A percentile compares a stretch with the other conserved stretches of the same genome.
phyloP scores from a whole-genome alignment of 2,329 filamentous ascomycete species.

The Fusarium dimerum region DNA sequence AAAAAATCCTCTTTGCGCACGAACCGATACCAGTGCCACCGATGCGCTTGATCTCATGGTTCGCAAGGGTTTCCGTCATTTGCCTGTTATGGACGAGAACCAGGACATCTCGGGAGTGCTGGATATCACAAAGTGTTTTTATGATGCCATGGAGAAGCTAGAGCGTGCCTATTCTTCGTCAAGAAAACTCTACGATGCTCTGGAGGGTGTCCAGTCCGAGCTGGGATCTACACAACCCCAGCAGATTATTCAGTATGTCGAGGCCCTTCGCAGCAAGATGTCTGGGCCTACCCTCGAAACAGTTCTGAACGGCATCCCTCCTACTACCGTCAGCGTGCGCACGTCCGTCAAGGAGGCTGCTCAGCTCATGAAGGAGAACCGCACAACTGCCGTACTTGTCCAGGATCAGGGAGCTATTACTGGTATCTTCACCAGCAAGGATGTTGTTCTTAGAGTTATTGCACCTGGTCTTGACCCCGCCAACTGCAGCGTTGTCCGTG shows the following conservation, averaged over 20 bases:
- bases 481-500: slow-evolving; percentile 95
- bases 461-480: slow-evolving; percentile 91
- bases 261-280: slow-evolving; percentile 94
- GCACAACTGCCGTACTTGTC: slow-evolving; percentile 93
- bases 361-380: slow-evolving; percentile 96
- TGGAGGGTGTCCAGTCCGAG: slow-evolving; percentile 97
- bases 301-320: slow-evolving; percentile 87
- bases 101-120: slow-evolving; percentile 98
- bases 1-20: slow-evolving; percentile 95
- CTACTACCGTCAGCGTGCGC: slow-evolving; percentile 90
- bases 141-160: slow-evolving; percentile 99
- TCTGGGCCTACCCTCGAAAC: slow-evolving; percentile 95
- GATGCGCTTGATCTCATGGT: slow-evolving; percentile 98
- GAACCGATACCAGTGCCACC: slow-evolving; percentile 96
- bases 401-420: slow-evolving; percentile 97
- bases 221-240: slow-evolving; percentile 94
- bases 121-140: slow-evolving; percentile 99
- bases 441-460: slow-evolving; percentile 96
- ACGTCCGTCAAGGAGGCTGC: slow-evolving; percentile 97
- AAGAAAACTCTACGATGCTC: slow-evolving; percentile 94
- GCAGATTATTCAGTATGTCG: slow-evolving; percentile 98
- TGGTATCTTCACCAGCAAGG: slow-evolving; percentile 99
- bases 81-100: slow-evolving; percentile 99
- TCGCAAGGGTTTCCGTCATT: slow-evolving; percentile 92
- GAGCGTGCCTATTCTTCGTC: slow-evolving; percentile 97